Conservation (phyloP, 345 rosid species). For the Nasturtium officinale region DNA sequence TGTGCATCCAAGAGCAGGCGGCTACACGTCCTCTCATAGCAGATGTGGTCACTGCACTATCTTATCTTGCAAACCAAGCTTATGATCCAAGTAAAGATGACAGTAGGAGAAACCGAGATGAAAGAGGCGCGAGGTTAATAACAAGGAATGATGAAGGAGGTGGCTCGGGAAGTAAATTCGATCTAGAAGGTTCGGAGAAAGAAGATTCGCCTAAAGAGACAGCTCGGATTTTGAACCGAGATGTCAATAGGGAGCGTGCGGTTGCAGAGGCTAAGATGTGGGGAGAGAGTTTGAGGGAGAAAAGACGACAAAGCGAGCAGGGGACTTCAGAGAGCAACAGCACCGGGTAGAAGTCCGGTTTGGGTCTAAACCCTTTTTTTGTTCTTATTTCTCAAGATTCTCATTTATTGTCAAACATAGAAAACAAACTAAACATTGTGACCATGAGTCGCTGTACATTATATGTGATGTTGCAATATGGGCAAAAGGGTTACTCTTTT, state of each 20-base stretch:
- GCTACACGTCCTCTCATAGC: conserved; percentile 93
- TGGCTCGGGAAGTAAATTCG: conserved; percentile 74
- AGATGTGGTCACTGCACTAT: conserved; percentile 92
- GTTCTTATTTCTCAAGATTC: conserved; percentile 30
- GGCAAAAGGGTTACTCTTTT: conserved; percentile 13
- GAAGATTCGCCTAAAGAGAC: conserved; percentile 90
- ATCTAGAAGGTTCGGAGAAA: conserved; percentile 78
- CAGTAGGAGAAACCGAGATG: conserved; percentile 57
- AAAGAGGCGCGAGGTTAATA: conserved; percentile 56
- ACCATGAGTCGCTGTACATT: conserved; percentile 41
- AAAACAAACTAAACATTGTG: conserved; percentile 17
- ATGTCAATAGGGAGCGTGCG: conserved; percentile 82
- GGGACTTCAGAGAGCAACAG: conserved; percentile 48
- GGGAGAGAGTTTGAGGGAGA: conserved; percentile 95
- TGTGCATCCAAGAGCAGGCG: conserved; percentile 99
- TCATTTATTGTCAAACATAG: conserved; percentile 44
- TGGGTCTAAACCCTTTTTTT: conserved; percentile 30
- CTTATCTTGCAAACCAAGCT: conserved; percentile 84
- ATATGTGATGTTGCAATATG: conserved; percentile 39
- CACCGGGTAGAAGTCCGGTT: conserved; percentile 34
- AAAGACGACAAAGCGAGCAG: conserved; percentile 71
- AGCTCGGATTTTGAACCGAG: conserved; percentile 64
- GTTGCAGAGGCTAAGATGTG: conserved; percentile 98
- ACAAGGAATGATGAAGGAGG: conserved; percentile 70
- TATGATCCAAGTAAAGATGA: conserved; percentile 71